phyloP scores from a whole-genome alignment of 768 basidiomycete species.

The Hericium alpestre region DNA sequence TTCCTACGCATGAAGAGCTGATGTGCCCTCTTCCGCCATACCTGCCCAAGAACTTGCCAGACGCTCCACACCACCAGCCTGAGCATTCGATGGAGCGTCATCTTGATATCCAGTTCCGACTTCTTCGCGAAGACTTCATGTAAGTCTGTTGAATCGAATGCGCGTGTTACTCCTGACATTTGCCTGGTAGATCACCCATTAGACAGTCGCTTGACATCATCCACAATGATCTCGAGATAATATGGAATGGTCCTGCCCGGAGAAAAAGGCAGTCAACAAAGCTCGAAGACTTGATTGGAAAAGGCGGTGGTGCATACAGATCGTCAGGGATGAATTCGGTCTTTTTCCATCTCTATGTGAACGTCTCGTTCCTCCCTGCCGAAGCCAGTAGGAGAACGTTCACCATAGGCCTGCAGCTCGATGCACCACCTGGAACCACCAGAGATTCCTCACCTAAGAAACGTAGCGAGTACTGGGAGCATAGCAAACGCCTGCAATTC shows the following conservation, averaged over 20 bases:
- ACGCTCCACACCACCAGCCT: slow-evolving; percentile 53
- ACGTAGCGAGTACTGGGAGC: slow-evolving; percentile 52
- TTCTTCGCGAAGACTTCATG: slow-evolving; percentile 65
- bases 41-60: slow-evolving; percentile 48
- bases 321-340: slow-evolving; percentile 33
- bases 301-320: slow-evolving; percentile 49
- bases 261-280: slow-evolving; percentile 21
- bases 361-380: slow-evolving; percentile 35
- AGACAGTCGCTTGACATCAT: slow-evolving; percentile 12
- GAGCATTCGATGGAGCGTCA: slow-evolving; percentile 51
- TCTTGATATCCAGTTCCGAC: slow-evolving; percentile 65
- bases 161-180: not conserved
- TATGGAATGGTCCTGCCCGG: not conserved
- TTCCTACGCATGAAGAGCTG: slow-evolving; percentile 62
- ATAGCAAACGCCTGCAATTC: slow-evolving; percentile 45
- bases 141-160: slow-evolving; percentile 19
- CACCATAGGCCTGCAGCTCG: slow-evolving; percentile 33
- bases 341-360: slow-evolving; percentile 56
- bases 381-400: slow-evolving; percentile 44
- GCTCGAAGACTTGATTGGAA: slow-evolving; percentile 36
- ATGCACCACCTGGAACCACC: slow-evolving; percentile 48
- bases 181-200: slow-evolving; percentile 9
- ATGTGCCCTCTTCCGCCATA: slow-evolving; percentile 37
- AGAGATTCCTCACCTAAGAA: slow-evolving; percentile 26
- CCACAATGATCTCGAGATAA: slow-evolving; percentile 10